Conservation (phyloP, 768 basidiomycete genomes). For the Stropharia rugosoannulata region DNA sequence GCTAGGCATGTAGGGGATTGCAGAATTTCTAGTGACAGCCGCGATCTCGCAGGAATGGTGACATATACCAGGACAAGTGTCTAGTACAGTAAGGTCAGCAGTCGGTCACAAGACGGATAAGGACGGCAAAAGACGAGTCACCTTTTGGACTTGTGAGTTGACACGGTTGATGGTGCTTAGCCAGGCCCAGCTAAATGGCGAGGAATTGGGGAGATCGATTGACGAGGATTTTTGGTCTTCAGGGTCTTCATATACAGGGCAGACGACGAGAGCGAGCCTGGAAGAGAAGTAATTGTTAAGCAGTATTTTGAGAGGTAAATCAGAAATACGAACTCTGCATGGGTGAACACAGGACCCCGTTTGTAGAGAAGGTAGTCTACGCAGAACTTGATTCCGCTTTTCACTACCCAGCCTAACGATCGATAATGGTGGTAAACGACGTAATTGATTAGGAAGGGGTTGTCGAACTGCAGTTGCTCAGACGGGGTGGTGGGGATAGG, state of each 20-base stretch:
- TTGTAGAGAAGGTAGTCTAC: constrained; percentile 94
- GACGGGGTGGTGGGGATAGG: constrained; percentile 22
- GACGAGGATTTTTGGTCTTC: constrained; percentile 66
- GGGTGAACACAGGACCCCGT: constrained; percentile 90
- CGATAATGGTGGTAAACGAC: constrained; percentile 93
- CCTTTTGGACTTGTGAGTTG: constrained; percentile 97
- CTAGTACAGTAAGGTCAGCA: constrained; percentile 37
- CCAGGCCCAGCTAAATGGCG: constrained; percentile 91
- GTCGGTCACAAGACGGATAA: background rate
- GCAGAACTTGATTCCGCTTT: constrained; percentile 96
- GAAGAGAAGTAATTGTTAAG: background rate
- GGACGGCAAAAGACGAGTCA: constrained; percentile 29
- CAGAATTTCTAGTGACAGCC: constrained; percentile 49
- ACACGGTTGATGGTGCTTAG: constrained; percentile 96
- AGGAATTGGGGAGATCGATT: constrained; percentile 60
- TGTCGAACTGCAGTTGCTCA: constrained; percentile 63
- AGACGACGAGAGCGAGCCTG: constrained; percentile 89
- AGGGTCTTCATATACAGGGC: constrained; percentile 87
- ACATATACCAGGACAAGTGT: constrained; percentile 90
- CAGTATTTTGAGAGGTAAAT: background rate
- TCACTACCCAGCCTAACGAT: constrained; percentile 95
- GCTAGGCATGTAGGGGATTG: constrained; percentile 72
- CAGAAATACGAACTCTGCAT: constrained; percentile 77
- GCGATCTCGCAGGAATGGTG: constrained; percentile 79
- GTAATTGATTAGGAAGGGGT: constrained; percentile 90